Percentiles rank a stretch among this genome's conserved stretches.
These are phyloP conservation scores for Populus davidiana DNA, from an alignment of 345 rosid species.

Conservation along the genomic window DNA sequence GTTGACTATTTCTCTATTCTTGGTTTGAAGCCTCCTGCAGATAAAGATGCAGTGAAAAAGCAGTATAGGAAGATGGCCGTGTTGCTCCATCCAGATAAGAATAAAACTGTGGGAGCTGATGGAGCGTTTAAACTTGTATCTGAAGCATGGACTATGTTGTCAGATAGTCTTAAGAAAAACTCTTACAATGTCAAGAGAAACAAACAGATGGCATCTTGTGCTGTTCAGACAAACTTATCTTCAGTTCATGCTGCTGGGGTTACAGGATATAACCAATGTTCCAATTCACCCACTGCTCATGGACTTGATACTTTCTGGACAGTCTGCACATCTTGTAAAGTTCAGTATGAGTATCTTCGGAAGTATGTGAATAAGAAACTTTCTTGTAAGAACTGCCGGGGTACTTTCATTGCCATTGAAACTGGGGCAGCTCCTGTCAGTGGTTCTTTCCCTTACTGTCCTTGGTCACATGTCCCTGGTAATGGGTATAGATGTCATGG, in stretches of 20 bases:
- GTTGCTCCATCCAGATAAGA: conserved; percentile 92
- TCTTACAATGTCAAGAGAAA: conserved; percentile 55
- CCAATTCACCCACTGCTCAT: conserved; percentile 47
- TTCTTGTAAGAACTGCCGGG: conserved; percentile 98
- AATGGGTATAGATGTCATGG: conserved; percentile 67
- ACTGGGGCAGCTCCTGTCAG: conserved; percentile 79
- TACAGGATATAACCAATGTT: conserved; percentile 42
- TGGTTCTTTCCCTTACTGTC: conserved; percentile 68
- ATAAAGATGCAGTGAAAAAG: conserved; percentile 78
- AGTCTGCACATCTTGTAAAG: conserved; percentile 95
- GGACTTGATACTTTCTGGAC: conserved; percentile 96
- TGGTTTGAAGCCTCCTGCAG: conserved; percentile 89
- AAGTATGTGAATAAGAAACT: conserved; percentile 95
- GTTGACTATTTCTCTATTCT: conserved; percentile 81
- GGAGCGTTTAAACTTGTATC: conserved; percentile 95
- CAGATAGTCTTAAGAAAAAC: conserved; percentile 63
- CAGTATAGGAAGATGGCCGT: conserved; percentile 91
- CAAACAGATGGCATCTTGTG: conserved; percentile 33
- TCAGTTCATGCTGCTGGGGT: conserved; percentile 47
- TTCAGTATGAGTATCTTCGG: conserved; percentile 93
- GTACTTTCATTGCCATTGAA: conserved; percentile 79
- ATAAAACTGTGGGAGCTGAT: conserved; percentile 89
- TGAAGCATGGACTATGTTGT: conserved; percentile 85
- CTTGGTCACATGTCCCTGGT: conserved; percentile 49
- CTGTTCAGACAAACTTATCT: conserved; percentile 41